Base-by-base conservation (phyloP, 129 eudicot species). In the Smallanthus sonchifolius region DNA sequence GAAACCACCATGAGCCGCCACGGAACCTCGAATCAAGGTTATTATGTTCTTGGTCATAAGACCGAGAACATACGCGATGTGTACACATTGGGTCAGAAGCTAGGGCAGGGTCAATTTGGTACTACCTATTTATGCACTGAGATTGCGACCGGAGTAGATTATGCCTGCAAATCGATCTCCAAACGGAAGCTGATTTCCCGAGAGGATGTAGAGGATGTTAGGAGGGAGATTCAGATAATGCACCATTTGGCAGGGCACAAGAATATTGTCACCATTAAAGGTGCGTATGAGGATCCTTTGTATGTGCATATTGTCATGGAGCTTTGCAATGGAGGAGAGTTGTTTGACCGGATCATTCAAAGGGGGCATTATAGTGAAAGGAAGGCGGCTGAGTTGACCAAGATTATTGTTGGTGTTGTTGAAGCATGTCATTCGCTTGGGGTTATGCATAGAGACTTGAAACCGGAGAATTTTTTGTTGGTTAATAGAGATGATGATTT, bases 221-320 rank as follows among this genome's bases (percentile, higher is more conserved):
- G 96, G 82, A 84, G 98, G 75, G 98, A 92, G 88, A 92, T 92
- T 87, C 98, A 92, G 90, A 92, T 92, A 87, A 92, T 92, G 98
- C 98, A 92, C 71, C 98, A 92, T 83, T 72, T 92, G 76, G 88
- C 98, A 37, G 98, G 98, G 42, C 98, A 92, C 70, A 89, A 86
- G 83, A 84, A 92, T 54, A 84, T 92, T 59, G 98, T 92, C 48
- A 86, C 95, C 47, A 92, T 92, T 47, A 89, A 92, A 80, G 98
- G 96, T 65, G 98, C 98, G 0, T 92, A 92, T 63, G 98, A 92
- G 83, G 96, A 92, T 79, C 81, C 89, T 75, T 75, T 89, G 78
- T 89, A 87, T 79, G 98, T 92, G 63, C 96, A 89, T 82, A 92
- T 92, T 35, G 98, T 92, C 9, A 92, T 92, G 98, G 98, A 89